Percentiles rank a stretch among this genome's conserved stretches.
These are phyloP conservation scores for Starmerella tilneyi DNA, from an alignment of 805 yeast species.

Conservation along the genomic window DNA sequence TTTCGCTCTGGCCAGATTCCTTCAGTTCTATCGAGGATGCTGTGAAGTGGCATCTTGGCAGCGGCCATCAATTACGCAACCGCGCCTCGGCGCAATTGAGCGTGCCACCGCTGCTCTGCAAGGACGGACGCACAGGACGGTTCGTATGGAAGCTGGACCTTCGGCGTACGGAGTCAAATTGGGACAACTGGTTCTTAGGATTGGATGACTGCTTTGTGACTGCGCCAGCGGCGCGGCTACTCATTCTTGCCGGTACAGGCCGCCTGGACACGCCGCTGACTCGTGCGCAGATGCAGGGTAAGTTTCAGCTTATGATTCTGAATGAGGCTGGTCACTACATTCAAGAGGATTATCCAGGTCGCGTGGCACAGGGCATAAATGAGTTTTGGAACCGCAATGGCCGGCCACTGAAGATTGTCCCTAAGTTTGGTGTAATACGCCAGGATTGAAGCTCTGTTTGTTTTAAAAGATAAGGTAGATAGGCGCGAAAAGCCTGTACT, in stretches of 20 bases:
- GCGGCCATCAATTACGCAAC: slow-evolving; percentile 44
- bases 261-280: slow-evolving; percentile 73
- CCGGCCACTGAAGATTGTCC: slow-evolving; percentile 25
- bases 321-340: slow-evolving; percentile 80
- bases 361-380: slow-evolving; percentile 45
- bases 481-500: too few species aligned
- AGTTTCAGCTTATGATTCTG: slow-evolving; percentile 76
- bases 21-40: slow-evolving; percentile 51
- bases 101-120: slow-evolving; percentile 56
- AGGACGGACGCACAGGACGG: slow-evolving; percentile 25
- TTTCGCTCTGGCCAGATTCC: slow-evolving; percentile 50
- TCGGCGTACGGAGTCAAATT: slow-evolving; percentile 48
- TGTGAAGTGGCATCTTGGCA: slow-evolving; percentile 66
- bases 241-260: slow-evolving; percentile 82
- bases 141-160: slow-evolving; percentile 59
- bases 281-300: slow-evolving; percentile 97
- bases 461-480: too few species aligned
- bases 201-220: slow-evolving; percentile 47
- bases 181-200: slow-evolving; percentile 73
- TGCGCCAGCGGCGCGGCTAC: slow-evolving; percentile 51
- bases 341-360: slow-evolving; percentile 81
- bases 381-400: slow-evolving; percentile 33
- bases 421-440: slow-evolving; percentile 31
- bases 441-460: slow-evolving; percentile 9
- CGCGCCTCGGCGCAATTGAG: slow-evolving; percentile 57